Conservation (phyloP, 306 rosid genomes). For the Arachis hypogaea region DNA sequence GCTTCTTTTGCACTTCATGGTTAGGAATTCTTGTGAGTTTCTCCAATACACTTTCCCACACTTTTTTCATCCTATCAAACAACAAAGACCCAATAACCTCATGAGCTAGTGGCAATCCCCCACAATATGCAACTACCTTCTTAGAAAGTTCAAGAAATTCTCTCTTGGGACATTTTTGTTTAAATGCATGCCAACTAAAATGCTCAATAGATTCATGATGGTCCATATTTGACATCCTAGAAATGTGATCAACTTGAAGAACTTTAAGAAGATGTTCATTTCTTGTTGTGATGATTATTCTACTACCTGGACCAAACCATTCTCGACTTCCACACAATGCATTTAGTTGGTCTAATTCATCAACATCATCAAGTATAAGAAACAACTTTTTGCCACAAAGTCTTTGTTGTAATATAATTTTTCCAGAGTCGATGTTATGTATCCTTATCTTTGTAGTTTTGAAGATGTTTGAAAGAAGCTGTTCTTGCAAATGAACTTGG, state of each 20-base stretch:
- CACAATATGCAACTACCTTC: not conserved
- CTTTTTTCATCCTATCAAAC: not conserved
- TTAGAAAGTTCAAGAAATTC: not conserved
- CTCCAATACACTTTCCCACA: not conserved
- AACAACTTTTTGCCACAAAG: constrained; percentile 2
- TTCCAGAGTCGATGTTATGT: not conserved
- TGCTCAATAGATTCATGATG: not conserved
- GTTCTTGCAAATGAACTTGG: not conserved
- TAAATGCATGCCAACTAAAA: constrained; percentile 13
- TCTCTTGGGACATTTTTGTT: not conserved
- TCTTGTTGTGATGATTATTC: constrained; percentile 32
- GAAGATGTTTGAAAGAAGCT: not conserved
- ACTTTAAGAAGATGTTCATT: not conserved
- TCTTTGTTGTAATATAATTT: not conserved
- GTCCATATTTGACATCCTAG: no score
- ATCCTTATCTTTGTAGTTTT: not conserved
- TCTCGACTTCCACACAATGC: constrained; percentile 30
- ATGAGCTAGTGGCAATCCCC: not conserved
- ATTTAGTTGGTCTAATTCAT: not conserved
- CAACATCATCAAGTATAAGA: constrained; percentile 36
- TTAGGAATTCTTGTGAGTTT: not conserved
- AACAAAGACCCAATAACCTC: not conserved
- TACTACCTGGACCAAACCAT: constrained; percentile 30
- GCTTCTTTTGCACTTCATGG: not conserved
- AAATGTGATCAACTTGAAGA: not conserved